Conservation (phyloP, 495 filamentous ascomycete genomes). For the Poronia punctata region DNA sequence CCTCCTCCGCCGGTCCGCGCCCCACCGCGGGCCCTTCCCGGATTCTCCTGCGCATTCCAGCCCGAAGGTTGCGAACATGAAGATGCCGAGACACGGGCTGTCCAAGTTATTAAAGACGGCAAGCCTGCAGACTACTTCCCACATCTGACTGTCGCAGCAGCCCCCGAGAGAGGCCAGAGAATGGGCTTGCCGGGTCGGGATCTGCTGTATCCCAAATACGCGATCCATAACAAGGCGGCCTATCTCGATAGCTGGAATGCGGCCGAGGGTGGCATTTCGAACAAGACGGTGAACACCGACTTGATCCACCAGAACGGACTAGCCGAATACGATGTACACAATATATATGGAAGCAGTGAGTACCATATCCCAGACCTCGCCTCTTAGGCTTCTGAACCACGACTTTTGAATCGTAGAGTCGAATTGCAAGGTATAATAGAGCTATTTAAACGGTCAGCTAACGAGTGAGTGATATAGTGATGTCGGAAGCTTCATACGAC, state of each 20-base stretch:
- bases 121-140: constrained; percentile 12
- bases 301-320: constrained; percentile 66
- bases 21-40: constrained; percentile 56
- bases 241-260: constrained; percentile 38
- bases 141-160: constrained; percentile 13
- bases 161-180: constrained; percentile 28
- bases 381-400: too few species aligned
- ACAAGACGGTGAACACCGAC: constrained; percentile 69
- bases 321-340: constrained; percentile 73
- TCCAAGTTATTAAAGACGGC: constrained; percentile 17
- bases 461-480: too few species aligned
- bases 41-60: constrained; percentile 67
- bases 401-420: too few species aligned
- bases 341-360: constrained; percentile 77
- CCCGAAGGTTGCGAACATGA: constrained; percentile 40
- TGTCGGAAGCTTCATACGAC: constrained; percentile 58
- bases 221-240: constrained; percentile 62
- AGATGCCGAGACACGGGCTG: constrained; percentile 11
- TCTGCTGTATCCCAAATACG: constrained; percentile 65
- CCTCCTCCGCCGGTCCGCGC: constrained; percentile 55
- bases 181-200: constrained; percentile 57
- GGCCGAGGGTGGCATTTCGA: constrained; percentile 54
- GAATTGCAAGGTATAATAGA: too few species aligned
- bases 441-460: too few species aligned
- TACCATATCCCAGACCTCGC: too few species aligned